phyloP scores from a whole-genome alignment of 2,329 filamentous ascomycete genomes.

The Pseudohalonectria lignicola region DNA sequence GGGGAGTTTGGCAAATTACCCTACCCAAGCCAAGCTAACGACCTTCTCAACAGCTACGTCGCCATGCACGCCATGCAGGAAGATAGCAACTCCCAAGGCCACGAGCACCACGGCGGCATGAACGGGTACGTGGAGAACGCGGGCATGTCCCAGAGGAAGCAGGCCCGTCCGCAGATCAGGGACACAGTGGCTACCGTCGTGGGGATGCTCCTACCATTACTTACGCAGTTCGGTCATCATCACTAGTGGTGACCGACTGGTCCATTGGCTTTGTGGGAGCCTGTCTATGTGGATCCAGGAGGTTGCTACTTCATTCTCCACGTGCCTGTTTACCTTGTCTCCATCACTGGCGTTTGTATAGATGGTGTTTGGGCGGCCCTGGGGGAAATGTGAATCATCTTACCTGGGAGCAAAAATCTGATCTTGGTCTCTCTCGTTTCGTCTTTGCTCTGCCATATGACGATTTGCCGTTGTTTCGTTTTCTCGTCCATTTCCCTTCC shows the following conservation, averaged over 20 bases:
- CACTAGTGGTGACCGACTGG: no score
- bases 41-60: conserved; percentile 83
- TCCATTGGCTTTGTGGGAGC: no score
- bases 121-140: conserved; percentile 45
- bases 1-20: conserved; percentile 8
- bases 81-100: conserved; percentile 36
- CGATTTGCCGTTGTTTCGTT: no score
- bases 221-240: conserved; percentile 70
- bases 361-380: no score
- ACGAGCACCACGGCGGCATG: conserved; percentile 34
- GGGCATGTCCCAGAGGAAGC: conserved; percentile 32
- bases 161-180: conserved; percentile 48
- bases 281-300: no score
- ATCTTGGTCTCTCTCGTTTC: no score
- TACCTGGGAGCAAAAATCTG: no score
- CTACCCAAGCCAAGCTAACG: no score
- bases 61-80: conserved; percentile 99
- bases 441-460: no score
- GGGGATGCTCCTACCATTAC: conserved; percentile 68
- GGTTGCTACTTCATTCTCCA: conserved; percentile 1
- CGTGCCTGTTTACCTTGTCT: background rate
- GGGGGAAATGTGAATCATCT: no score
- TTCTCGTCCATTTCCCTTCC: no score
- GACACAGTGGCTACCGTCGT: conserved; percentile 60
- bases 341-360: background rate